Evolutionary conservation across 2,329 filamentous ascomycete genomes (phyloP).

Genomic region (Drechslerella coelobrocha): DNA sequence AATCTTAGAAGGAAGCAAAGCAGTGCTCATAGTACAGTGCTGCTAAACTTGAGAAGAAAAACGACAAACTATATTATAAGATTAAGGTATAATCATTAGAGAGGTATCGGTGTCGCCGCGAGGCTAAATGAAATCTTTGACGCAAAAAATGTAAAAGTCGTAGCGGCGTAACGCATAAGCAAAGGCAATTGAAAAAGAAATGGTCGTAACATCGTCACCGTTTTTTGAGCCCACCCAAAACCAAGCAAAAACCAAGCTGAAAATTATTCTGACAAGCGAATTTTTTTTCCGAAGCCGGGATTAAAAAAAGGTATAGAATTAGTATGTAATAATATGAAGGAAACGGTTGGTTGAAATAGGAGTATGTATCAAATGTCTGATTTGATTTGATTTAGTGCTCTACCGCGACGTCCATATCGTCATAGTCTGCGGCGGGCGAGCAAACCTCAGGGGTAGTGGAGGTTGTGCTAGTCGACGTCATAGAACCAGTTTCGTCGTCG

Average conservation of each 20-base stretch:
- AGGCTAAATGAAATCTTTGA: constrained; percentile 52
- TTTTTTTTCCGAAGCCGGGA: constrained; percentile 51
- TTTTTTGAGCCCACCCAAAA: constrained; percentile 51
- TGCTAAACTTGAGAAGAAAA: constrained; percentile 17
- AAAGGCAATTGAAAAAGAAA: constrained; percentile 50
- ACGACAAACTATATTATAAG: constrained; percentile 43
- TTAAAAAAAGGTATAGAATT: constrained; percentile 51
- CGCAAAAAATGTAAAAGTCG: constrained; percentile 49
- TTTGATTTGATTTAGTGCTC: constrained; percentile 63
- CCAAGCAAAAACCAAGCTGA: constrained; percentile 55
- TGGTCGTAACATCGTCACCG: constrained; percentile 50
- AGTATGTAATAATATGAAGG: constrained; percentile 58
- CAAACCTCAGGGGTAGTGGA: constrained; percentile 69
- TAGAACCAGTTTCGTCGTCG: constrained; percentile 84
- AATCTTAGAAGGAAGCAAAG: constrained; percentile 19
- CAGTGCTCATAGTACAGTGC: constrained; percentile 44
- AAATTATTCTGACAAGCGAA: constrained; percentile 52
- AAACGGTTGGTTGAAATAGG: constrained; percentile 53
- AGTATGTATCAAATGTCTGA: not conserved
- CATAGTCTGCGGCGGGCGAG: constrained; percentile 68
- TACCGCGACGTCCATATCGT: constrained; percentile 66
- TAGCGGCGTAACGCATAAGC: constrained; percentile 46
- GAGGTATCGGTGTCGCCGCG: constrained; percentile 51
- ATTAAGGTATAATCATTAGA: constrained; percentile 52
- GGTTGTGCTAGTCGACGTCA: constrained; percentile 72